Percentiles rank a stretch among this genome's conserved stretches.
These are phyloP conservation scores for Calocybe gangraenosa DNA, from an alignment of 768 basidiomycete species.

Conservation along the genomic window DNA sequence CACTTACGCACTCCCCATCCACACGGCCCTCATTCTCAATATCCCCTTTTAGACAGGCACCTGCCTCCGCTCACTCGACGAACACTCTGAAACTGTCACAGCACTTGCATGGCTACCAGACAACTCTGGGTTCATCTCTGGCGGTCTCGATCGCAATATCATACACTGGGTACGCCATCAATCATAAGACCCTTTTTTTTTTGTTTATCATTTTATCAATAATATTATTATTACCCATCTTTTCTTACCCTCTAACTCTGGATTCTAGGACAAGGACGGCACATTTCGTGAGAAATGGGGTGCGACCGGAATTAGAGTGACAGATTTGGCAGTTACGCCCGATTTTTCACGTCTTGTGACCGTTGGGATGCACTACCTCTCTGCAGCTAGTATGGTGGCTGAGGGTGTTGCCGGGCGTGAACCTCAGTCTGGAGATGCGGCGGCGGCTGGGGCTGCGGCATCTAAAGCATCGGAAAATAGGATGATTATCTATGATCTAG, in stretches of 20 bases:
- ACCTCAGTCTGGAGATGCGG: slow-evolving; percentile 12
- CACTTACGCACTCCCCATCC: background rate
- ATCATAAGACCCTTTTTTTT: background rate
- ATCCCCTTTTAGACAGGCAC: slow-evolving; percentile 58
- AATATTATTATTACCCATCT: background rate
- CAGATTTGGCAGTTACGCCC: slow-evolving; percentile 83
- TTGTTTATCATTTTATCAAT: background rate
- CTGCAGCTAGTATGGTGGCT: slow-evolving; percentile 6
- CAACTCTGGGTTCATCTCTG: slow-evolving; percentile 85
- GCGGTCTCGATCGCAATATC: slow-evolving; percentile 80
- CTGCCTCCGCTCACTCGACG: slow-evolving; percentile 59
- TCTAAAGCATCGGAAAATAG: slow-evolving; percentile 45
- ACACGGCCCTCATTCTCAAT: background rate
- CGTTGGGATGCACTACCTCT: slow-evolving; percentile 52
- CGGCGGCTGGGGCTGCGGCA: slow-evolving; percentile 24
- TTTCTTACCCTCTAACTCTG: too few relatives aligned
- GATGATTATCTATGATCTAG: slow-evolving; percentile 75
- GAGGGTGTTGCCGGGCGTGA: slow-evolving; percentile 20
- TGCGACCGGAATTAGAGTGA: slow-evolving; percentile 70
- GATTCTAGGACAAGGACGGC: slow-evolving; percentile 71
- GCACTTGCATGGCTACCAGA: slow-evolving; percentile 87
- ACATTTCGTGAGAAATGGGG: slow-evolving; percentile 68
- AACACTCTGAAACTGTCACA: slow-evolving; percentile 81
- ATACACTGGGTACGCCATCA: slow-evolving; percentile 67
- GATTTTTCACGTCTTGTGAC: slow-evolving; percentile 81